Percentiles rank a stretch among this genome's conserved stretches.
These are phyloP conservation scores for Solanum chilense DNA, from an alignment of 257 asterid genomes.

Conservation along the genomic window DNA sequence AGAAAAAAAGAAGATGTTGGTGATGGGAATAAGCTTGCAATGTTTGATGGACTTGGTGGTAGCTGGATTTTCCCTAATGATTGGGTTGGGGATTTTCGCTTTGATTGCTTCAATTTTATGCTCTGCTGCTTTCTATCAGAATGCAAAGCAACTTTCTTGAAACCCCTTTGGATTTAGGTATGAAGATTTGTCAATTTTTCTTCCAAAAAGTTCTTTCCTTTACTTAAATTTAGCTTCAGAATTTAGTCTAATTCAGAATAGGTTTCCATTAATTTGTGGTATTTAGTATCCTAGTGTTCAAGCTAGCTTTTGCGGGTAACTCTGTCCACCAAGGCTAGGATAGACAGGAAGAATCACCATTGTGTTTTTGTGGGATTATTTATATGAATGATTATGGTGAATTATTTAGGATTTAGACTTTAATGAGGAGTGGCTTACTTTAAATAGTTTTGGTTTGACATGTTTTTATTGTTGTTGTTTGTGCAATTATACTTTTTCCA, in stretches of 20 bases:
- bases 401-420: background rate
- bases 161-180: constrained; percentile 4
- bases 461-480: background rate
- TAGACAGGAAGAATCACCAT: background rate
- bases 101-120: constrained; percentile 80
- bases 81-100: constrained; percentile 78
- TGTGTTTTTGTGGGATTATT: background rate
- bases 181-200: background rate
- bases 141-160: constrained; percentile 70
- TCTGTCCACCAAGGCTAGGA: background rate
- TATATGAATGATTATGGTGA: background rate
- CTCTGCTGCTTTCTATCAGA: constrained; percentile 86
- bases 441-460: background rate
- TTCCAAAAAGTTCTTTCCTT: background rate
- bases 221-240: background rate
- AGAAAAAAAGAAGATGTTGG: constrained; percentile 13
- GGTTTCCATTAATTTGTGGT: background rate
- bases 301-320: background rate
- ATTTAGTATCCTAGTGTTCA: background rate
- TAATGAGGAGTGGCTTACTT: background rate
- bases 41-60: constrained; percentile 70
- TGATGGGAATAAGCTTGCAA: constrained; percentile 64
- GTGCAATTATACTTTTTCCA: background rate
- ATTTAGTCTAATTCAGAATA: background rate
- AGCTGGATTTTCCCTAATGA: constrained; percentile 77